A percentile compares a stretch with the other conserved stretches of the same genome.
phyloP scores from a whole-genome alignment of 2,329 filamentous ascomycete genomes.

The Epichloe glyceriae region DNA sequence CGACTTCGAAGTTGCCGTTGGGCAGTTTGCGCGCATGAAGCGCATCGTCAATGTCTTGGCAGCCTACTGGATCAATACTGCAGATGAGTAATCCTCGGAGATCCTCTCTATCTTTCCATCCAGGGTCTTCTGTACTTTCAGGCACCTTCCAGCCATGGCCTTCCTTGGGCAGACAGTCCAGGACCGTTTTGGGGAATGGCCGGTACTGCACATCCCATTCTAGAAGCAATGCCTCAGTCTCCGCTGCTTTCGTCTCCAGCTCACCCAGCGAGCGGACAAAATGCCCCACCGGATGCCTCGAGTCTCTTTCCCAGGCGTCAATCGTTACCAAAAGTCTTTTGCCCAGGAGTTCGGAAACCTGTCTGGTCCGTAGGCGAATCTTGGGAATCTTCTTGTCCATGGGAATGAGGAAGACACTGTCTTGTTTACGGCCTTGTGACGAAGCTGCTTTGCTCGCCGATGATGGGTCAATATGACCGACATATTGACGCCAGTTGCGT shows the following conservation, averaged over 20 bases:
- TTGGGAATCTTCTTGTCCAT: conserved; percentile 99
- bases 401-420: conserved; percentile 86
- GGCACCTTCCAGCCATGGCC: conserved; percentile 94
- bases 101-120: conserved; percentile 78
- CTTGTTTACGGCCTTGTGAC: conserved; percentile 69
- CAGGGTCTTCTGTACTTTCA: conserved; percentile 61
- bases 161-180: conserved; percentile 83
- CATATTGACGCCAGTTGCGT: conserved; percentile 95
- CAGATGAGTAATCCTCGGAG: conserved; percentile 79
- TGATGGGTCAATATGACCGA: conserved; percentile 83
- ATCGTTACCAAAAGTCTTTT: conserved; percentile 89
- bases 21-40: conserved; percentile 73
- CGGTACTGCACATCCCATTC: conserved; percentile 98
- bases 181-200: conserved; percentile 87
- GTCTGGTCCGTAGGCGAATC: conserved; percentile 82
- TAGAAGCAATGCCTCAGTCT: conserved; percentile 85
- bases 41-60: conserved; percentile 96
- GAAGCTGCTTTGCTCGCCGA: conserved; percentile 62
- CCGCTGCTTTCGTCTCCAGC: conserved; percentile 91
- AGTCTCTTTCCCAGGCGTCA: conserved; percentile 89
- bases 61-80: conserved; percentile 92
- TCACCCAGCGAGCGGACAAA: conserved; percentile 89
- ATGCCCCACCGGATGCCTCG: conserved; percentile 82
- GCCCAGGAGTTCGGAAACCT: conserved; percentile 76
- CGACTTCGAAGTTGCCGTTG: conserved; percentile 91